Evolutionary conservation across 768 basidiomycete genomes (phyloP).

Genomic region (Bullera alba): DNA sequence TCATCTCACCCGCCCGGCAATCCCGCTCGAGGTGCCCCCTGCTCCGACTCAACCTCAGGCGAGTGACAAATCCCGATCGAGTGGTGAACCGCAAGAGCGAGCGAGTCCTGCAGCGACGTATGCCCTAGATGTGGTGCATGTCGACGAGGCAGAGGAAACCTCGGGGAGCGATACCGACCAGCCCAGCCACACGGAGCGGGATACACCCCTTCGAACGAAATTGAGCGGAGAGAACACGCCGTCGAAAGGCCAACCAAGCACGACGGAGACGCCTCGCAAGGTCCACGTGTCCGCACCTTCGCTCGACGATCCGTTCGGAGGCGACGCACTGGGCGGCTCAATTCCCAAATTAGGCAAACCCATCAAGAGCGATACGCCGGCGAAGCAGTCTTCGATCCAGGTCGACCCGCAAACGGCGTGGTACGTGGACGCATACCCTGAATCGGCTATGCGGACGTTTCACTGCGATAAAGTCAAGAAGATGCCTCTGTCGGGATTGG

Average conservation of each 20-base stretch:
- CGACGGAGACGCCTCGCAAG: neutral
- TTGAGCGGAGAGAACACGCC: neutral
- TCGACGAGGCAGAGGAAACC: constrained; percentile 25
- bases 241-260: neutral
- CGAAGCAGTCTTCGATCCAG: constrained; percentile 6
- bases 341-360: too few species aligned
- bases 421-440: constrained; percentile 66
- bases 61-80: neutral
- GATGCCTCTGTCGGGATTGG: constrained; percentile 82
- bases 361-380: neutral
- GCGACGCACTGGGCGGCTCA: too few species aligned
- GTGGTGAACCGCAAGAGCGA: too few species aligned
- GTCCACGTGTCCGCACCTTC: neutral
- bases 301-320: neutral
- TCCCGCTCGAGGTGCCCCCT: constrained; percentile 53
- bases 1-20: constrained; percentile 61
- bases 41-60: constrained; percentile 11
- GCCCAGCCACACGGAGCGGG: constrained; percentile 5
- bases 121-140: constrained; percentile 29
- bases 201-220: constrained; percentile 1
- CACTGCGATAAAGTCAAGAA: constrained; percentile 95
- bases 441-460: constrained; percentile 73
- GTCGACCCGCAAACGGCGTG: constrained; percentile 43
- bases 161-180: constrained; percentile 12
- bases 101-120: neutral